Conservation (phyloP, 352 stramenopile species). For the Elongisporangium undulatum region DNA sequence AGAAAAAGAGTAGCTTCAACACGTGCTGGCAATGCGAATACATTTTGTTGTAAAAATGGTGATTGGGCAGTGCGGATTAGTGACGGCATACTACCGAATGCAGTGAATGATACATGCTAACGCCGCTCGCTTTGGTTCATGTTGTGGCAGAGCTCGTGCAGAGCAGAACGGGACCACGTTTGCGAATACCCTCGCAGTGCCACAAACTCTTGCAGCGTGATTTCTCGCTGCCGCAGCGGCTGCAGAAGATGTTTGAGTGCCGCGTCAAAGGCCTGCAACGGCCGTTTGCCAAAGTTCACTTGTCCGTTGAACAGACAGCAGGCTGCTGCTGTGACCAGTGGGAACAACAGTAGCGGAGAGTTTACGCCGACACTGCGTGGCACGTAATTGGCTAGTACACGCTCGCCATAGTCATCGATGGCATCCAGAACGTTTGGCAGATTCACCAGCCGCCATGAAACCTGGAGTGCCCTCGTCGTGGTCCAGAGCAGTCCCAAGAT, state of each 20-base stretch:
- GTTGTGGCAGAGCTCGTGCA: conserved; percentile 29
- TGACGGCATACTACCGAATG: conserved; percentile 9
- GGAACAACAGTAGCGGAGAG: not conserved
- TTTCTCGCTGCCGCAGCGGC: conserved; percentile 11
- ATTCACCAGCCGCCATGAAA: not conserved
- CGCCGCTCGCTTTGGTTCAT: conserved; percentile 26
- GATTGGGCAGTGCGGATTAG: conserved; percentile 10
- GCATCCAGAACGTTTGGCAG: not conserved
- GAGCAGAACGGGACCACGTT: conserved; percentile 30
- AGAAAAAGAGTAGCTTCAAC: too few species aligned
- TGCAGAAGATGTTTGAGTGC: conserved; percentile 13
- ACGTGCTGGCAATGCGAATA: too few species aligned
- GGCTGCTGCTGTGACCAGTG: not conserved
- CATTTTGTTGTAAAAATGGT: conserved; percentile 8
- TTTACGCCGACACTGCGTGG: not conserved
- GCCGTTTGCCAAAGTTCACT: not conserved
- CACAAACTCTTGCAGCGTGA: conserved; percentile 21
- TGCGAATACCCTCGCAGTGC: conserved; percentile 18
- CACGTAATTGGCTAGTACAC: not conserved
- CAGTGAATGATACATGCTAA: too few species aligned
- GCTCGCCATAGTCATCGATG: not conserved
- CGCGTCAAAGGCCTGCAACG: not conserved
- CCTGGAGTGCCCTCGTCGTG: not conserved
- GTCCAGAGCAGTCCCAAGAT: conserved; percentile 30
- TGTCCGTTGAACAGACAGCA: not conserved